Percentiles rank a stretch among this genome's conserved stretches.
Evolutionary conservation across 768 basidiomycete species (phyloP).

Genomic region (Sarcodon sp.): DNA sequence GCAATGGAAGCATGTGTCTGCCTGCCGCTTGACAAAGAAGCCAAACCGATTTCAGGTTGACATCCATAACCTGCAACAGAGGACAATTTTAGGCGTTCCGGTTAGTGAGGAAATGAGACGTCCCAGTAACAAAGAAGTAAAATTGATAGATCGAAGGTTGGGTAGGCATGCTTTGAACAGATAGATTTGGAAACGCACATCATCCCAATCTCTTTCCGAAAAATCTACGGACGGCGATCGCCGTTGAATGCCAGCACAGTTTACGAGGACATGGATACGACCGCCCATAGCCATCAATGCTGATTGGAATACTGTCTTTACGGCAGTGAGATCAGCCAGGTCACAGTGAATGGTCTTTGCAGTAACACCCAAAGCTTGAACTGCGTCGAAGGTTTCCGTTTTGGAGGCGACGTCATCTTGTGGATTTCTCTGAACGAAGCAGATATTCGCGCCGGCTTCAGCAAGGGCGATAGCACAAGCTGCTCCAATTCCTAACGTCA

Average conservation of each 20-base stretch:
- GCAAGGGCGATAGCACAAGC: conserved; percentile 43
- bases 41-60: conserved; percentile 84
- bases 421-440: conserved; percentile 29
- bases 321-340: conserved; percentile 34
- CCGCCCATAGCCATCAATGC: conserved; percentile 38
- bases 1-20: conserved; percentile 71
- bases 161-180: not conserved
- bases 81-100: not conserved
- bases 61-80: conserved; percentile 51
- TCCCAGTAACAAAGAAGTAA: not conserved
- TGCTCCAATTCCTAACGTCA: conserved; percentile 33
- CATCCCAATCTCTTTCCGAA: conserved; percentile 58
- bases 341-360: conserved; percentile 42
- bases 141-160: not conserved
- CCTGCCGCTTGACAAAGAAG: conserved; percentile 81
- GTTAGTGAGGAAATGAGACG: not conserved
- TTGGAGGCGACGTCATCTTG: conserved; percentile 21
- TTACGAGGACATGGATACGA: conserved; percentile 50
- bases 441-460: conserved; percentile 38
- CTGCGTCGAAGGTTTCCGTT: conserved; percentile 20
- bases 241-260: conserved; percentile 55
- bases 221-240: conserved; percentile 52
- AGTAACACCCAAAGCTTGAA: conserved; percentile 20
- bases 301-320: conserved; percentile 32
- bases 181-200: conserved; percentile 27